Evolutionary conservation across 805 yeast genomes (phyloP).

Genomic region (Pichia nakasei): DNA sequence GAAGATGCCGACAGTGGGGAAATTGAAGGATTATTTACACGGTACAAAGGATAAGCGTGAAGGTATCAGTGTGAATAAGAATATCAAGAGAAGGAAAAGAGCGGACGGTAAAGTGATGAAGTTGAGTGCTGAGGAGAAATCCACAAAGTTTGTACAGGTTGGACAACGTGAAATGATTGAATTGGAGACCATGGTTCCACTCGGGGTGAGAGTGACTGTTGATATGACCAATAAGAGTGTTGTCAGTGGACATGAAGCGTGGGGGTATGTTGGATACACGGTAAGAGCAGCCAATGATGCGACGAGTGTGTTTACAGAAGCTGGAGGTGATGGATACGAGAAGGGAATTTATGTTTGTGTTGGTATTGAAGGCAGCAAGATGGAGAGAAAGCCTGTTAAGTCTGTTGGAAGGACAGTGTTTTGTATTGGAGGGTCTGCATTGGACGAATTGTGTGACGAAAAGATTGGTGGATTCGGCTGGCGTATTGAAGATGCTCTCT

Average conservation of each 20-base stretch:
- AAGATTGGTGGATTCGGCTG: not conserved
- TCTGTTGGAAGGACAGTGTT: not conserved
- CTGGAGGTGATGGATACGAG: conserved; percentile 56
- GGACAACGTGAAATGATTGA: conserved; percentile 57
- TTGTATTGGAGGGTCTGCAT: not conserved
- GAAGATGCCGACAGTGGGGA: conserved; percentile 52
- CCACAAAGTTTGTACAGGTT: conserved; percentile 68
- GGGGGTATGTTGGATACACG: conserved; percentile 58
- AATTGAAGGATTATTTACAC: not conserved
- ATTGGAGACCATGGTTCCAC: conserved; percentile 58
- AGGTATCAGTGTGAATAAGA: conserved; percentile 47
- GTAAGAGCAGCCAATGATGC: conserved; percentile 60
- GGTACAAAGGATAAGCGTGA: conserved; percentile 34
- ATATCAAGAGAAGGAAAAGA: conserved; percentile 30
- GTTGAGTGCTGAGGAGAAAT: conserved; percentile 40
- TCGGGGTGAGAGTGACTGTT: conserved; percentile 74
- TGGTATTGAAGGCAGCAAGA: conserved; percentile 29
- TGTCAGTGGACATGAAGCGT: conserved; percentile 62
- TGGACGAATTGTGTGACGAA: not conserved
- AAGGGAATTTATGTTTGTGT: conserved; percentile 57
- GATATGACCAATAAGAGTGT: conserved; percentile 52
- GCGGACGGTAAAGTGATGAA: conserved; percentile 32
- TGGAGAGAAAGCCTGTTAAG: conserved; percentile 12
- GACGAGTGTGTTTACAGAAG: conserved; percentile 61
- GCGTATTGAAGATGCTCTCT: not conserved